A percentile compares a stretch with the other conserved stretches of the same genome.
phyloP scores from a whole-genome alignment of 208 protist species.

The Leptomonas pyrrhocoris region DNA sequence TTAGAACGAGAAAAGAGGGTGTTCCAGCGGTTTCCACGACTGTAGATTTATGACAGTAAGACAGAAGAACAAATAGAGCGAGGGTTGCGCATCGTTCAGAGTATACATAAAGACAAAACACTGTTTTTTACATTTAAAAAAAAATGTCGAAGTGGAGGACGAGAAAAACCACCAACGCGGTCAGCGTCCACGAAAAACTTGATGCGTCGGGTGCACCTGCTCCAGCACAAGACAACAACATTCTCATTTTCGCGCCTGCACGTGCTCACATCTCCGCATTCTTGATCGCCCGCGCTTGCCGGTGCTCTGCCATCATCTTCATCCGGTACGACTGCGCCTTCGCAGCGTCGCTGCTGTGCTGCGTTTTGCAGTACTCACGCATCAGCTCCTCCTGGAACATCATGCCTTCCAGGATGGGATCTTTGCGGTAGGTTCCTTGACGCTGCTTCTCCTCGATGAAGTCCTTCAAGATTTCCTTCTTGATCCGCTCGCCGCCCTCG shows the following conservation, averaged over 20 bases:
- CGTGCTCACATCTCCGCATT: slow-evolving; percentile 17
- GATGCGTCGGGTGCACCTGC: too few species aligned
- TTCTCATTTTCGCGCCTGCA: too few species aligned
- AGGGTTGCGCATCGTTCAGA: too few species aligned
- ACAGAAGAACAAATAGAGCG: too few species aligned
- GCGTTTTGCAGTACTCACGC: slow-evolving; percentile 61
- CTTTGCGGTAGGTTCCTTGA: slow-evolving; percentile 24
- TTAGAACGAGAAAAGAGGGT: too few species aligned
- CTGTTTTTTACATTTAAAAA: too few species aligned
- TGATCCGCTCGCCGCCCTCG: slow-evolving; percentile 55
- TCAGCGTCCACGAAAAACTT: too few species aligned
- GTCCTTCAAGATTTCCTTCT: slow-evolving; percentile 74
- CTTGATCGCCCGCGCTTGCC: slow-evolving; percentile 32
- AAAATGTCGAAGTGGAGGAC: too few species aligned
- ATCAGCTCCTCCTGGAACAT: slow-evolving; percentile 83
- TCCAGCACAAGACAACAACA: not conserved
- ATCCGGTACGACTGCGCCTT: slow-evolving; percentile 59
- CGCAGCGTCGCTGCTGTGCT: slow-evolving; percentile 40
- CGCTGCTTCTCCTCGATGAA: slow-evolving; percentile 55
- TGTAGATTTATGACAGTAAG: too few species aligned
- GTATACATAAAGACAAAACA: too few species aligned
- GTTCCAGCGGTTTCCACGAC: too few species aligned
- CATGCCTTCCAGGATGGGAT: slow-evolving; percentile 84
- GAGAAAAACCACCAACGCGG: too few species aligned
- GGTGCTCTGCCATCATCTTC: slow-evolving; percentile 55